phyloP scores from a whole-genome alignment of 2,329 filamentous ascomycete genomes.

The Macrophomina pseudophaseolina region DNA sequence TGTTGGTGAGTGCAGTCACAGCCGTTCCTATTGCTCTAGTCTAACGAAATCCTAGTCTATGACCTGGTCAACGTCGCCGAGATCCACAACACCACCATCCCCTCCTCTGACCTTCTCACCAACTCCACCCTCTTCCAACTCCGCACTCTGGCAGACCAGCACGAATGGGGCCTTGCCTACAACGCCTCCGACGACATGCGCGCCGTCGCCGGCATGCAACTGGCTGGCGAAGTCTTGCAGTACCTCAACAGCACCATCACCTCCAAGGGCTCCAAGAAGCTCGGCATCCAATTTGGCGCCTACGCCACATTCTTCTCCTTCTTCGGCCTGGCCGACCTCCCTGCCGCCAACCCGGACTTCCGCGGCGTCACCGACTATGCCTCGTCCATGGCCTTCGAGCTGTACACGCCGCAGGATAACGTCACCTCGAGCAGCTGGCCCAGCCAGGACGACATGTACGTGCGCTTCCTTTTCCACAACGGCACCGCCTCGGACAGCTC shows the following conservation, averaged over 20 bases:
- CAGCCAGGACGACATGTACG: conserved; percentile 56
- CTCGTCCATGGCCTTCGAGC: conserved; percentile 79
- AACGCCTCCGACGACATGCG: conserved; percentile 62
- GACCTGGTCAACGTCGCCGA: conserved; percentile 67
- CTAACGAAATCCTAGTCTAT: conserved; percentile 50
- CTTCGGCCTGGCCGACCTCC: conserved; percentile 63
- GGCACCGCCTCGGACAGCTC: conserved; percentile 57
- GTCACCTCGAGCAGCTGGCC: conserved; percentile 48
- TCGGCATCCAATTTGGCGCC: conserved; percentile 64
- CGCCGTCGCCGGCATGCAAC: conserved; percentile 54
- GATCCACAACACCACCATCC: conserved; percentile 69
- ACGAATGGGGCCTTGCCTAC: conserved; percentile 84
- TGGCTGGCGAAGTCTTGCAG: conserved; percentile 52
- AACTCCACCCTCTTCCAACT: conserved; percentile 67
- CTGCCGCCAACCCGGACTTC: conserved; percentile 64
- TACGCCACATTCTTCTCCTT: conserved; percentile 67
- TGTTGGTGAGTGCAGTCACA: conserved; percentile 56
- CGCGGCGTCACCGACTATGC: conserved; percentile 83
- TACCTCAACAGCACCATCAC: conserved; percentile 53
- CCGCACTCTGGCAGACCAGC: conserved; percentile 73
- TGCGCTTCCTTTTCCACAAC: conserved; percentile 68
- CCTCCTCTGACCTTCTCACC: conserved; percentile 61
- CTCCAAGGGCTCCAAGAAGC: conserved; percentile 44
- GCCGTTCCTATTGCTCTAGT: conserved; percentile 9
- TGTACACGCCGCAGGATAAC: conserved; percentile 56